phyloP scores from a whole-genome alignment of 139 green algal genomes.

The Pleodorina starrii region DNA sequence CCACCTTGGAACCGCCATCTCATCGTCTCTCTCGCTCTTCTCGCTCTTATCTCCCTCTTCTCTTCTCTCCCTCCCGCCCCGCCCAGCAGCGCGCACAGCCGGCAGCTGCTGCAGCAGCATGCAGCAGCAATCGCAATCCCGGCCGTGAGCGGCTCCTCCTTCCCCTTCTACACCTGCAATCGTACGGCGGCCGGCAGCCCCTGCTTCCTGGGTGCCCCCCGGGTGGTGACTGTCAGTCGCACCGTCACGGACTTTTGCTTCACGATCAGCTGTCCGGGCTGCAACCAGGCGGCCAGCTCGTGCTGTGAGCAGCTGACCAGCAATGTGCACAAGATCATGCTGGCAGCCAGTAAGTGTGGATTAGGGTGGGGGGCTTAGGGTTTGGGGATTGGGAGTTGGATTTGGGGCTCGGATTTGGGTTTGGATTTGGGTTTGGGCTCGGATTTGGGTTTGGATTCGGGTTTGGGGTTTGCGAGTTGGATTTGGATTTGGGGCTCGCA shows the following conservation, averaged over 20 bases:
- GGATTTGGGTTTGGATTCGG: too few species aligned
- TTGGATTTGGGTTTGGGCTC: too few species aligned
- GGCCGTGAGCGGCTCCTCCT: background rate
- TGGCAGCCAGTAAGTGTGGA: background rate
- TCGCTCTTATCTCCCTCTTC: too few species aligned
- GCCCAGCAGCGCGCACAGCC: too few species aligned
- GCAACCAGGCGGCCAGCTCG: background rate
- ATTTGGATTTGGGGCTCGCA: too few species aligned
- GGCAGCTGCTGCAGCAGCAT: background rate
- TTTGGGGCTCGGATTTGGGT: background rate
- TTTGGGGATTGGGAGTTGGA: background rate
- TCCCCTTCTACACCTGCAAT: conserved; percentile 13
- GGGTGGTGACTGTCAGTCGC: background rate
- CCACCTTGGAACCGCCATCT: too few species aligned
- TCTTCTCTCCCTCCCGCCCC: too few species aligned
- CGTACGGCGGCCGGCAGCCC: background rate
- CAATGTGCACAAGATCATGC: conserved; percentile 30
- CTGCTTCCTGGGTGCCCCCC: conserved; percentile 20
- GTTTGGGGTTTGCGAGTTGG: too few species aligned
- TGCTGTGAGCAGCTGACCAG: background rate
- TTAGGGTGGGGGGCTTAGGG: background rate
- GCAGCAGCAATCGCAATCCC: too few species aligned
- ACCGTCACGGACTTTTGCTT: conserved; percentile 36
- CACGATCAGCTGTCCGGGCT: conserved; percentile 7
- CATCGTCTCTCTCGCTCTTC: too few species aligned